Base-by-base conservation (phyloP, 768 basidiomycete genomes). In the Artomyces pyxidatus region DNA sequence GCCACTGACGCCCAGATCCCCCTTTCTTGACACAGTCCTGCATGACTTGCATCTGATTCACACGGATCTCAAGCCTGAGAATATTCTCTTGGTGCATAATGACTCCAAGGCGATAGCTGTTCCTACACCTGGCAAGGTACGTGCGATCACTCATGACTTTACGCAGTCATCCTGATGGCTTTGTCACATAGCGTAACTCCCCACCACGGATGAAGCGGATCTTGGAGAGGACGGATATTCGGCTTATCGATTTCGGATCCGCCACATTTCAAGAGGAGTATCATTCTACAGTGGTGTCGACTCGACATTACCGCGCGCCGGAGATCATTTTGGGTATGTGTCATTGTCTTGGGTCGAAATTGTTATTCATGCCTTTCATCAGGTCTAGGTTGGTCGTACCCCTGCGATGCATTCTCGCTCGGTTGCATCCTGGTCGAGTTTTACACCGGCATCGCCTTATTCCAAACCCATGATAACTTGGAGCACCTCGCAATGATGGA, bases 401-500 rank as follows among this genome's bases (percentile, higher is more conserved):
- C 96, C 2, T 98, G 96, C 68, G 96, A 99, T 68, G 90, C 92
- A 27, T 99, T 96, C 69, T 99, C 96, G 16, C 77, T 99, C 44
- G 96, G 96, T 6, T 99, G 96, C 68, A 99, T 99, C 58, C 80
- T 99, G 22, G 94, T 99, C 50, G 96, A 99, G 65, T 98, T 99
- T 65, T 95, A 82, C 70, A 99, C 96, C 16, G 96, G 96, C 23
- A 81, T 92, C 28, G 96, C 96, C 7, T 77, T 99, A n/a, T 99
- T 96, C 70, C 96, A 99, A 67, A 98, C 96, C 0, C 96, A 98
- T 61, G 95, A 98, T 68, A 98, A 99, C 64, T 78, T 98, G 8
- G 96, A 99, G 65, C 96, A 99, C 67, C 80, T 99, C 12, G 96
- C 95, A 35, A 99, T 99, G 96, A 99, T 99, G 96, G 94, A 98